Base-by-base conservation (phyloP, 2,329 filamentous ascomycete species). In the Tolypocladium endophyticum region DNA sequence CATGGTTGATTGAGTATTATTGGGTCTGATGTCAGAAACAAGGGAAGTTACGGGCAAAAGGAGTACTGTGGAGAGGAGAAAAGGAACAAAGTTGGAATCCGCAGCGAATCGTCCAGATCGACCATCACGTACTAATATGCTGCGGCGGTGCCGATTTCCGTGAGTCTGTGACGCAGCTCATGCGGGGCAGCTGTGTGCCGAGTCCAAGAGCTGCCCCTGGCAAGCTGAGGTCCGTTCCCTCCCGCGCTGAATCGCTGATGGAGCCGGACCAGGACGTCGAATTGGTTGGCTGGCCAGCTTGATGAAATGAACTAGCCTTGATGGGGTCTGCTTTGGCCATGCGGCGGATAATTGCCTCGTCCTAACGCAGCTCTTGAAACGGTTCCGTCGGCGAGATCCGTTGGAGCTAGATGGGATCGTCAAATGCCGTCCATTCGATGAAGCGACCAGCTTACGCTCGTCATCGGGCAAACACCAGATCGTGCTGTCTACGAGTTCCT, bases 1-100 rank as follows among this genome's bases (percentile, higher is more conserved):
- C 75, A 77, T 77, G 56, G 35, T 69, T 64, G 55, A 50, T 59
- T 33, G 36, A 58, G 5, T 61, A 35, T 52, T 61, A 35, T 52
- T 50, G 5, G 11, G 4, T 23, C 14, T 35, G 11, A 12, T 20
- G n/a, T 20, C 20, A 54, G 18, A 33, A 12, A 28, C 5, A 2
- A 20, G 1, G 7, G 12, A 30, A n/a, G 4, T 52, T 18, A 54
- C 11, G 4, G n/a, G 50, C 8, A 20, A 14, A 30, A 3, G 1
- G 18, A 2, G 28, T 53, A 60, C 39, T 52, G n/a, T 33, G 41
- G 16, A 41, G 53, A 53, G 35, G 58, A 30, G 20, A 35, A 7
- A 50, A 23, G 23, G 35, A 53, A 12, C 18, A 20, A 39, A 47
- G 56, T 25, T n/a, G n/a, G 18, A 55, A 1, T 9, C 1, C 16